Base-by-base conservation (phyloP, 192 early-diverging fungal genomes). In the Coemansia umbellata region DNA sequence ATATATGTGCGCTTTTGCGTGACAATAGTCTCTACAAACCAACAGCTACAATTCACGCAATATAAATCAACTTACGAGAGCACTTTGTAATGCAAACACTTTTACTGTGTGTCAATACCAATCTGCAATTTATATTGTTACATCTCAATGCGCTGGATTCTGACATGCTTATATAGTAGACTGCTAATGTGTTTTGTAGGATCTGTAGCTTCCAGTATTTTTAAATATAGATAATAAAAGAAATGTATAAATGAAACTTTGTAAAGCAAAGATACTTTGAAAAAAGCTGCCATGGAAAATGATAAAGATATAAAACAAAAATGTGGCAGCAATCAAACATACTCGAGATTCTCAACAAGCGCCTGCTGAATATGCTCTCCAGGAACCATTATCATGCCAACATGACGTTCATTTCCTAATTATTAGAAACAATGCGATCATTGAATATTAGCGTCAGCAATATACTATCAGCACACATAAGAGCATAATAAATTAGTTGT, bases 71-170 rank as follows among this genome's bases (percentile, higher is more conserved):
- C 65, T 39, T 81, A 87, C 85, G 84, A 7, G 85, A 85, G 55
- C 85, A 87, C 7, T 77, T 82, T 5, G 85, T 87, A 36, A 84
- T 69, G 48, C 81, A 85, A 11, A 80, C 83, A 58, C 70, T 68
- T 33, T 47, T 50, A 9, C 60, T 63, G n/a, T 31, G 31, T 13
- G 68, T 32, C 36, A 81, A 50, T 27, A 62, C 9, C 15, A 53
- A 61, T 23, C 78, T 57, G 37, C 80, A 81, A 24, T 57, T 54
- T 24, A 68, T 55, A 8, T 68, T 63, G 49, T 81, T 81, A 58
- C 80, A 81, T 22, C 62, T 54, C 9, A 71, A 48, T 22, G 44
- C 24, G 17, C 13, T n/a, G 45, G 26, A 30, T 19, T 59, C 63
- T 0, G 56, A 47, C 63, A 66, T 66, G 30, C 8, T 26, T 4